A percentile compares a stretch with the other conserved stretches of the same genome.
Conservation (phyloP, 352 stramenopile genomes). For the Phytophthora quininea region DNA sequence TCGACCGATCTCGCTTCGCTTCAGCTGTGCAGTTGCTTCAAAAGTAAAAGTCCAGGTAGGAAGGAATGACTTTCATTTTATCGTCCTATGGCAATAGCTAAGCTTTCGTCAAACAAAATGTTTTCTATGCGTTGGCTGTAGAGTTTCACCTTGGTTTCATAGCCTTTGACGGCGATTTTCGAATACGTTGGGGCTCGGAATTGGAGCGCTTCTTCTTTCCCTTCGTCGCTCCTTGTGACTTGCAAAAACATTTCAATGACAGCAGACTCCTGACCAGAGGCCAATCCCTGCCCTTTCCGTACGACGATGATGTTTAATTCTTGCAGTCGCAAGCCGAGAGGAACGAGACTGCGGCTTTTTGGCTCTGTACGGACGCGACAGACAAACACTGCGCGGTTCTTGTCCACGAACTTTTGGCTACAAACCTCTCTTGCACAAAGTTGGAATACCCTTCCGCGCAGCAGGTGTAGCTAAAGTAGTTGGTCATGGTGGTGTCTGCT, state of each 20-base stretch:
- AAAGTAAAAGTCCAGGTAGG: background rate
- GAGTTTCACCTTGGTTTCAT: slow-evolving; percentile 14
- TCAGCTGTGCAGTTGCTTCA: background rate
- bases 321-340: slow-evolving; percentile 20
- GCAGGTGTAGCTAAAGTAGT: slow-evolving; percentile 19
- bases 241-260: slow-evolving; percentile 19
- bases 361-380: slow-evolving; percentile 6
- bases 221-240: slow-evolving; percentile 19
- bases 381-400: slow-evolving; percentile 18
- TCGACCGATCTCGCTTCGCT: too few species aligned
- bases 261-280: slow-evolving; percentile 11
- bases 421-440: slow-evolving; percentile 15
- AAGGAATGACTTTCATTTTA: background rate
- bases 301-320: slow-evolving; percentile 18
- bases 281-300: slow-evolving; percentile 1
- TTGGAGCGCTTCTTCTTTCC: slow-evolving; percentile 3
- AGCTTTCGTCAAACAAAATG: slow-evolving; percentile 28
- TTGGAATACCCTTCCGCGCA: slow-evolving; percentile 4
- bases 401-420: slow-evolving; percentile 18
- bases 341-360: slow-evolving; percentile 7
- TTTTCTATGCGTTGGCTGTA: slow-evolving; percentile 22
- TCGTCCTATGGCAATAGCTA: too few species aligned
- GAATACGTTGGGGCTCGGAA: slow-evolving; percentile 12
- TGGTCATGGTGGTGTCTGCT: slow-evolving; percentile 3
- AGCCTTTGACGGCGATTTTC: slow-evolving; percentile 17